Conservation (phyloP, 2,329 filamentous ascomycete species). For the Tolypocladium amazonense region DNA sequence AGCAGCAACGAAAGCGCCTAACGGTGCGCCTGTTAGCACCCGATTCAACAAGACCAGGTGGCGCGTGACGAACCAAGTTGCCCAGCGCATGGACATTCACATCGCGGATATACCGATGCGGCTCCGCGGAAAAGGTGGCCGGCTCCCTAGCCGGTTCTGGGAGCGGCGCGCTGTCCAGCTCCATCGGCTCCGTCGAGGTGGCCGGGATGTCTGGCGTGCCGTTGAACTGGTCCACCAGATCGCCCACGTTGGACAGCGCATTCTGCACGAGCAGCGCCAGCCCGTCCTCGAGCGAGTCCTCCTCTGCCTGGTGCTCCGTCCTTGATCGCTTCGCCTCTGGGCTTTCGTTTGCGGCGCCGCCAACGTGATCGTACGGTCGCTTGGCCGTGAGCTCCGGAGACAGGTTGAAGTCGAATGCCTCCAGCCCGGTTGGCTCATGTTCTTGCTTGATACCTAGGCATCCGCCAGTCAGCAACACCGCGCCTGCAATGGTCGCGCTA, state of each 20-base stretch:
- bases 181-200: slow-evolving; percentile 20
- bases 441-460: slow-evolving; percentile 28
- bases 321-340: slow-evolving; percentile 23
- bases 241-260: slow-evolving; percentile 27
- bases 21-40: slow-evolving; percentile 5
- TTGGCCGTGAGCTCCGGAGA: slow-evolving; percentile 25
- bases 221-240: slow-evolving; percentile 23
- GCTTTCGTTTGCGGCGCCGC: slow-evolving; percentile 15
- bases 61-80: slow-evolving; percentile 24
- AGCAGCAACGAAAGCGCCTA: slow-evolving; percentile 28
- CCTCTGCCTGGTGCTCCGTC: slow-evolving; percentile 15
- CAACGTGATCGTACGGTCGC: slow-evolving; percentile 22
- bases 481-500: neutral
- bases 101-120: slow-evolving; percentile 25
- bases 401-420: slow-evolving; percentile 22
- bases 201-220: slow-evolving; percentile 10
- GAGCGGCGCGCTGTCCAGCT: slow-evolving; percentile 18
- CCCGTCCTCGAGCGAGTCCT: slow-evolving; percentile 22
- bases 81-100: slow-evolving; percentile 27
- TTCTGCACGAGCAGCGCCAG: slow-evolving; percentile 28
- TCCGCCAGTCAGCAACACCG: slow-evolving; percentile 13
- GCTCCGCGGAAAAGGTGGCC: slow-evolving; percentile 23
- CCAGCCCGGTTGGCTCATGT: slow-evolving; percentile 17
- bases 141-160: slow-evolving; percentile 17
- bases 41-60: neutral